A percentile compares a stretch with the other conserved stretches of the same genome.
Evolutionary conservation across 768 basidiomycete genomes (phyloP).

Genomic region (Russula dissimulans): DNA sequence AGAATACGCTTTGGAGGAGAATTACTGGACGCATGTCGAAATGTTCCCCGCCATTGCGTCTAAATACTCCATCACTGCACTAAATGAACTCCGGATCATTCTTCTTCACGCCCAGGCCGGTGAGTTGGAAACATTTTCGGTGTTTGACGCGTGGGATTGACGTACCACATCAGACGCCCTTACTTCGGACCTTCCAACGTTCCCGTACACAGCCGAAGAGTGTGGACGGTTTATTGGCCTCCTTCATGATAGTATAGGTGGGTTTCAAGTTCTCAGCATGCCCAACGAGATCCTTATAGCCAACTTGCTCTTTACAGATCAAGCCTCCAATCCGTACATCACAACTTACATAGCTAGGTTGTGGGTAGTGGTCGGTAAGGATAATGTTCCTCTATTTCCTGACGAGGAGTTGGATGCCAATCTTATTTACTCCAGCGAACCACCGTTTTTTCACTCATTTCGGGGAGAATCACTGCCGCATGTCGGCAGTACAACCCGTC

Average conservation of each 20-base stretch:
- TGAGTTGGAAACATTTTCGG: not conserved
- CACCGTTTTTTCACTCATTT: constrained; percentile 7
- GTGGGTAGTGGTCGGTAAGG: constrained; percentile 6
- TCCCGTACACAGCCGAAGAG: constrained; percentile 9
- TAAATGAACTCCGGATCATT: not conserved
- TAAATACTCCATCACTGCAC: not conserved
- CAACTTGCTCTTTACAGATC: not conserved
- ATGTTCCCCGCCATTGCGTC: constrained; percentile 3
- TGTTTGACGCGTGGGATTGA: not conserved
- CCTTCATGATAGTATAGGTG: constrained; percentile 1
- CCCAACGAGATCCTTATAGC: not conserved
- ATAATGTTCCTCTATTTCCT: not conserved
- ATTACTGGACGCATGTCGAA: constrained; percentile 11
- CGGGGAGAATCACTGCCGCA: not conserved
- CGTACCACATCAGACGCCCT: not conserved
- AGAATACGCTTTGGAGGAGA: constrained; percentile 8
- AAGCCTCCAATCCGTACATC: not conserved
- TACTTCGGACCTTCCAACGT: constrained; percentile 1
- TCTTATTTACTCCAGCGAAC: not conserved
- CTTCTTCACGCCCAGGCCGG: constrained; percentile 2
- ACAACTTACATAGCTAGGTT: not conserved
- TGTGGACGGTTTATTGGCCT: not conserved
- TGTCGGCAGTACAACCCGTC: not conserved
- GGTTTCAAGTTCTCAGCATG: not conserved
- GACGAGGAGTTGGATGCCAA: not conserved